Percentiles rank a stretch among this genome's conserved stretches.
These are phyloP conservation scores for Dendrobium huoshanense DNA, from an alignment of 106 monocot species.

Conservation along the genomic window DNA sequence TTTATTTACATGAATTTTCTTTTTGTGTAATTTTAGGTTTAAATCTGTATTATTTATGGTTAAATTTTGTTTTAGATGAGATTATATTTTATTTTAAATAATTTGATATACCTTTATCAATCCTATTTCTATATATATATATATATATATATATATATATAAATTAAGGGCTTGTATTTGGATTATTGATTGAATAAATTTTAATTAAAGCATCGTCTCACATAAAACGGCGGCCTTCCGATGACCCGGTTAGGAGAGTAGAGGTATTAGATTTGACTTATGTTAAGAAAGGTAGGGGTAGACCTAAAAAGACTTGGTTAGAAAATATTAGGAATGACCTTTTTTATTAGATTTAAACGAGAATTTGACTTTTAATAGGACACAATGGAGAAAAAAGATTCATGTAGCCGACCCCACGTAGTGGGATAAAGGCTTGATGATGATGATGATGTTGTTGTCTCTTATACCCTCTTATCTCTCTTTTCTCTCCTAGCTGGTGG, in stretches of 20 bases:
- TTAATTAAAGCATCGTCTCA: neutral
- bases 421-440: too few relatives aligned
- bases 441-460: too few relatives aligned
- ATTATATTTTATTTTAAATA: neutral
- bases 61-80: neutral
- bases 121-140: neutral
- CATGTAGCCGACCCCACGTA: too few relatives aligned
- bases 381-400: too few relatives aligned
- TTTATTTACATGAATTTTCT: neutral
- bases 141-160: neutral
- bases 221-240: too few relatives aligned
- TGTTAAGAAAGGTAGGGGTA: too few relatives aligned
- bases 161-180: neutral
- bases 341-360: too few relatives aligned
- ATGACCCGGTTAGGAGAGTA: too few relatives aligned
- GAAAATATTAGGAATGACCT: too few relatives aligned
- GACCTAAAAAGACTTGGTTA: too few relatives aligned
- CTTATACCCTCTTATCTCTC: neutral
- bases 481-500: neutral
- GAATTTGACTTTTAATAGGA: too few relatives aligned
- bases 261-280: too few relatives aligned
- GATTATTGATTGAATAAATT: neutral
- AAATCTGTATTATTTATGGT: neutral
- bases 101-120: neutral
- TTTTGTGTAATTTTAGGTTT: neutral